phyloP scores from a whole-genome alignment of 371 early-diverging fungal genomes.

The Apophysomyces ossiformis region DNA sequence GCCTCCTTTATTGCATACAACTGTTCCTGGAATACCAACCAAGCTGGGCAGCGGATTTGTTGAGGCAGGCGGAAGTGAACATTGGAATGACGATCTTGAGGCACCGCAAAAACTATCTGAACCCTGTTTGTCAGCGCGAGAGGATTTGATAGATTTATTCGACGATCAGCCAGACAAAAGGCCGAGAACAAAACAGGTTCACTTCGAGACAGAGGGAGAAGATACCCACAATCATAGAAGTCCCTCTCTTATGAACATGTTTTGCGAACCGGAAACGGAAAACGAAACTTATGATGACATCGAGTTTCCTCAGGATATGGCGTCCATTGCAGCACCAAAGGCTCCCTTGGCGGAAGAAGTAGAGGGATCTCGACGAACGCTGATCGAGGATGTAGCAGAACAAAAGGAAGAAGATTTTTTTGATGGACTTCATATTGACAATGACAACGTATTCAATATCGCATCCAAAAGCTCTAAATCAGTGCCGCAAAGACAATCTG shows the following conservation, averaged over 20 bases:
- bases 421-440: slow-evolving; percentile 31
- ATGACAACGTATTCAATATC: neutral
- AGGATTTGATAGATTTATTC: neutral
- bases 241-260: neutral
- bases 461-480: neutral
- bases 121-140: neutral
- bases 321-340: neutral
- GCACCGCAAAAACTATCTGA: neutral
- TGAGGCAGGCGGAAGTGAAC: neutral
- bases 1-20: slow-evolving; percentile 2
- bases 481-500: neutral
- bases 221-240: neutral
- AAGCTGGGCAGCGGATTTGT: neutral
- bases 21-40: neutral
- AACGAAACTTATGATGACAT: slow-evolving; percentile 30
- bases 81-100: slow-evolving; percentile 1
- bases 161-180: neutral
- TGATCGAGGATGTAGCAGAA: slow-evolving; percentile 9
- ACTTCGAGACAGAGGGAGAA: neutral
- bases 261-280: slow-evolving; percentile 10
- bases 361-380: neutral
- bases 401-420: slow-evolving; percentile 39
- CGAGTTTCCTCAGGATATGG: slow-evolving; percentile 34
- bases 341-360: neutral
- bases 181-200: neutral